Evolutionary conservation across 73 alveolate genomes (phyloP).

Genomic region (Paramecium tetraurelia): DNA sequence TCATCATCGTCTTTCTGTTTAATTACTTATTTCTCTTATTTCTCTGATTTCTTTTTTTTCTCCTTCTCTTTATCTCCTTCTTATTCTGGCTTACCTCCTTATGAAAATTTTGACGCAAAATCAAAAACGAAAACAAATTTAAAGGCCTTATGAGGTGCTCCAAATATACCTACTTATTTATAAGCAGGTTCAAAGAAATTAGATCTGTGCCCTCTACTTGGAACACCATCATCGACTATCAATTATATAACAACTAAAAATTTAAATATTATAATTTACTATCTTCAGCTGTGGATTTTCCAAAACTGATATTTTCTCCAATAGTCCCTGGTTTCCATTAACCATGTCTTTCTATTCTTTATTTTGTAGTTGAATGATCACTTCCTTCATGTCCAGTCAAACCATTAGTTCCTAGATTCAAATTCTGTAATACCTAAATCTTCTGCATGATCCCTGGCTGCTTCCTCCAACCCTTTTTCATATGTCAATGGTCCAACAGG

Average conservation of each 20-base stretch:
- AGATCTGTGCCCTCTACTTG: slow-evolving; percentile 80
- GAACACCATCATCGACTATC: slow-evolving; percentile 85
- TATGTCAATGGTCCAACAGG: slow-evolving; percentile 70
- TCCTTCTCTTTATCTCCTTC: background rate
- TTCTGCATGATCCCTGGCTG: slow-evolving; percentile 86
- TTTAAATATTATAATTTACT: slow-evolving; percentile 67
- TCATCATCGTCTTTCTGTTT: background rate
- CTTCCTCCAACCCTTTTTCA: slow-evolving; percentile 73
- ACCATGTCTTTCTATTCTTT: slow-evolving; percentile 83
- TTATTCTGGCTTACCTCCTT: slow-evolving; percentile 8
- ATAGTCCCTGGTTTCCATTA: slow-evolving; percentile 78
- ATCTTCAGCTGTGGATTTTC: slow-evolving; percentile 76
- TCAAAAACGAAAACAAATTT: slow-evolving; percentile 46
- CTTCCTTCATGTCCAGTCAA: slow-evolving; percentile 77
- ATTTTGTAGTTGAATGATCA: slow-evolving; percentile 80
- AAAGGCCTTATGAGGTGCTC: slow-evolving; percentile 55
- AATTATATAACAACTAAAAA: slow-evolving; percentile 65
- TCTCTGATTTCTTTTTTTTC: background rate
- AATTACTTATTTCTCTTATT: background rate
- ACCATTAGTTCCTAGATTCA: background rate
- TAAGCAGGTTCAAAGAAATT: slow-evolving; percentile 58
- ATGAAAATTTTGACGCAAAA: slow-evolving; percentile 41
- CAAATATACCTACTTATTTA: slow-evolving; percentile 56
- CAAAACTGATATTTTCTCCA: slow-evolving; percentile 87
- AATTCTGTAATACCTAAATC: slow-evolving; percentile 82